Base-by-base conservation (phyloP, 139 green algal genomes). In the Pleodorina starrii region DNA sequence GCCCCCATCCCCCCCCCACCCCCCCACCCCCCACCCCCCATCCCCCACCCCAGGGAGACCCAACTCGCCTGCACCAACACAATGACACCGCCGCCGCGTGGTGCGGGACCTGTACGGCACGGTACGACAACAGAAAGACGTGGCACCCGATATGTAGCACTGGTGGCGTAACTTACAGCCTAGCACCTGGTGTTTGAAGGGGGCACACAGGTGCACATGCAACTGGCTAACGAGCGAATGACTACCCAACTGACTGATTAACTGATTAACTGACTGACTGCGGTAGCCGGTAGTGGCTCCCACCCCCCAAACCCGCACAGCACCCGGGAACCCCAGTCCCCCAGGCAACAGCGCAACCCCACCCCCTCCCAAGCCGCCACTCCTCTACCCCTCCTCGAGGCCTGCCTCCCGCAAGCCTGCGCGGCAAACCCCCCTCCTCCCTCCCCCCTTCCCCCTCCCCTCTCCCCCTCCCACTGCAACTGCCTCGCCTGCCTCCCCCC, bases 1-100 rank as follows among this genome's bases (percentile, higher is more conserved):
- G n/a, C n/a, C n/a, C n/a, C n/a, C n/a, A n/a, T n/a, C n/a, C n/a
- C n/a, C n/a, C n/a, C n/a, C n/a, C n/a, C n/a, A n/a, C n/a, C n/a
- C n/a, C n/a, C n/a, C n/a, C n/a, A n/a, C n/a, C n/a, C n/a, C n/a
- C n/a, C n/a, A n/a, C n/a, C n/a, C n/a, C n/a, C n/a, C n/a, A n/a
- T n/a, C n/a, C n/a, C n/a, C n/a, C n/a, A n/a, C n/a, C n/a, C n/a
- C n/a, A n/a, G n/a, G n/a, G n/a, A n/a, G n/a, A n/a, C n/a, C n/a
- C n/a, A n/a, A 66, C 25, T 57, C 46, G 48, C 78, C 78, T 86
- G 79, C 40, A 86, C 79, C 12, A 86, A 38, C 38, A 86, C 79
- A 40, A 86, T 86, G 27, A 86, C 79, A 42, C 79, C 79, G 32
- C 68, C 36, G 5, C 68, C 3, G 35, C 57, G 57, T 9, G 35